Evolutionary conservation across 305 asterid genomes (phyloP), one percentile per base, ranked within the genome.

Genomic region (Salvia sclarea): DNA sequence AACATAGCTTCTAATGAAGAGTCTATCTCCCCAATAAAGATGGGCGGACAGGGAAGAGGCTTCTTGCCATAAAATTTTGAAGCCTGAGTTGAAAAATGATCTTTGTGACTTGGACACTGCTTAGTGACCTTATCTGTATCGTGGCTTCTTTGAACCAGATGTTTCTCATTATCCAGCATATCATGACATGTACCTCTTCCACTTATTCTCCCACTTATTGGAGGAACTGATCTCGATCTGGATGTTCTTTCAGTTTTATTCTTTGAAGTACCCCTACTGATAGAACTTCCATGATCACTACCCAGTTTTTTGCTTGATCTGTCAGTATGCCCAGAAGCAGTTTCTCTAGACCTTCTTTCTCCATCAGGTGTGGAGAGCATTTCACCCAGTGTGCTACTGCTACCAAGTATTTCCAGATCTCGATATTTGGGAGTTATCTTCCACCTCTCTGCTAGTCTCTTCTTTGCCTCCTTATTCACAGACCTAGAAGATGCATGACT

Each of bases 391-490:
- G 88, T 80, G 52, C 72, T 79, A 70, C 72, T 7, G 6, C 1
- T 2, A 68, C 71, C 80, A 63, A 66, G 66, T 61, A 79, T 38
- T 75, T 83, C 90, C 44, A 70, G 47, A 67, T 71, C 84, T 57
- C 58, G 85, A 71, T 66, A 59, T 68, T 56, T 76, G 35, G 59
- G 82, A 73, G 83, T 58, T 78, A 66, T 72, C 79, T 78, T 82
- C 90, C 92, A 86, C 77, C 90, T 76, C 69, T 81, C 86, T 8
- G 84, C 75, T 20, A 82, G 59, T 74, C 84, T 81, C 75, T 71
- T 77, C 54, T 75, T 84, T 6, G 85, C 88, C 78, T 84, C 87
- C 77, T 54, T 79, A 57, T 64, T 76, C 52, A 75, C 70, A 70
- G 78, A 45, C 69, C 85, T 57, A 66, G 76, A 64, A 20, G 80